phyloP scores from a whole-genome alignment of 2,329 filamentous ascomycete genomes.

The Colletotrichum abscissum region DNA sequence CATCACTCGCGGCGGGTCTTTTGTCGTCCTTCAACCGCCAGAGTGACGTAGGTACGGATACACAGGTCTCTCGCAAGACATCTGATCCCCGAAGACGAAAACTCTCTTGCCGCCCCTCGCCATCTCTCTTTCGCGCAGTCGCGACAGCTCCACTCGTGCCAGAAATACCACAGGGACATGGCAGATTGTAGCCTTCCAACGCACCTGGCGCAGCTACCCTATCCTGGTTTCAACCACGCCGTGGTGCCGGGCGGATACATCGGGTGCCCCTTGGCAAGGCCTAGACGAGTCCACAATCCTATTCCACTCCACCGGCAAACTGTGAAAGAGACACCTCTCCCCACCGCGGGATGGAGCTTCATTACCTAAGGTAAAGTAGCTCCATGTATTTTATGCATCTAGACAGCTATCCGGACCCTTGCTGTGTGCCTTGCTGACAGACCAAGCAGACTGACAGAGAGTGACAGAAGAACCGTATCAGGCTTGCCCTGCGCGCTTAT shows the following conservation, averaged over 20 bases:
- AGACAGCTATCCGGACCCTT: not conserved
- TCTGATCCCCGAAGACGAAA: not conserved
- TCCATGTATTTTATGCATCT: not conserved
- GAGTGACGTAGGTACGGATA: constrained; percentile 18
- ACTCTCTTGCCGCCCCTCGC: not conserved
- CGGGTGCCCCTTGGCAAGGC: constrained; percentile 21
- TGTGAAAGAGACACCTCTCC: not conserved
- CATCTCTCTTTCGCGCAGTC: not conserved
- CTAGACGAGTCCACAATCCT: constrained; percentile 15
- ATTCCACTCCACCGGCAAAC: constrained; percentile 6
- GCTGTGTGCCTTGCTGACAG: not conserved
- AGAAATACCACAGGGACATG: not conserved
- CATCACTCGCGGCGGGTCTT: not conserved
- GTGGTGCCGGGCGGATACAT: constrained; percentile 10
- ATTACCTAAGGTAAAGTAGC: not conserved
- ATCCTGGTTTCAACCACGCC: not conserved
- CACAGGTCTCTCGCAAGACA: not conserved
- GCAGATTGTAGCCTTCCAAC: not conserved
- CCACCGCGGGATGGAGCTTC: constrained; percentile 8
- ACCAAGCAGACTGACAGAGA: too few relatives aligned
- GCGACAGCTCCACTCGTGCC: constrained; percentile 4
- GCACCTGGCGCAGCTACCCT: not conserved
- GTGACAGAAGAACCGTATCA: not conserved
- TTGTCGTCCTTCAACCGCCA: not conserved
- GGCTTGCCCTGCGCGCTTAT: not conserved